Evolutionary conservation across 2,329 filamentous ascomycete species (phyloP).

Genomic region (Aspergillus chevalieri): DNA sequence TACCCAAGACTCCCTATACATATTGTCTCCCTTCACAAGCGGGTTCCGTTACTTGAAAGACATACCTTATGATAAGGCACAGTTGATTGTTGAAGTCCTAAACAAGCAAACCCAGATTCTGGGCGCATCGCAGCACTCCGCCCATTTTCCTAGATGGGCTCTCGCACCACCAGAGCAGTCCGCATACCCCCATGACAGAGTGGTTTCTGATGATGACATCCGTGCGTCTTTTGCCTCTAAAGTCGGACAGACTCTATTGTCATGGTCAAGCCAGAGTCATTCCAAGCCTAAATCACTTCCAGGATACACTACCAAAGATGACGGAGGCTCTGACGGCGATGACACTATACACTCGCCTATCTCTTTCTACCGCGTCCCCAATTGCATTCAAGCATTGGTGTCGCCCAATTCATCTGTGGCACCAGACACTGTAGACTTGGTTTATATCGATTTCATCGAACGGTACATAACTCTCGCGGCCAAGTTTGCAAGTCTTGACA

Average conservation of each 20-base stretch:
- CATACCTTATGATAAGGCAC: conserved; percentile 71
- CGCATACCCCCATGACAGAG: conserved; percentile 18
- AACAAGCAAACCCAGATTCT: conserved; percentile 53
- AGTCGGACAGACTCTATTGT: conserved; percentile 25
- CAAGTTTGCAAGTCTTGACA: conserved; percentile 51
- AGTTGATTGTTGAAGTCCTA: conserved; percentile 56
- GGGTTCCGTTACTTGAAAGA: conserved; percentile 70
- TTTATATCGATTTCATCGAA: conserved; percentile 89
- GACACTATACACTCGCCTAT: conserved; percentile 78
- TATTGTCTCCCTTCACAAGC: conserved; percentile 82
- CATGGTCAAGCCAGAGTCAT: conserved; percentile 9
- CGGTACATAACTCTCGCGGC: conserved; percentile 73
- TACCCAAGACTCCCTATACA: conserved; percentile 78
- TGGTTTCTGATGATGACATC: conserved; percentile 10
- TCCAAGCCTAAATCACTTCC: conserved; percentile 46
- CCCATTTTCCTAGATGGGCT: conserved; percentile 15
- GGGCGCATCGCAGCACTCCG: conserved; percentile 9
- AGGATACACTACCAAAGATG: conserved; percentile 87
- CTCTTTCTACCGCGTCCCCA: conserved; percentile 70
- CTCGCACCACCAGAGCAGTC: conserved; percentile 44
- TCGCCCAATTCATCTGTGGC: conserved; percentile 30
- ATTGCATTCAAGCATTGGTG: conserved; percentile 70
- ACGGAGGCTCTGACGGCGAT: conserved; percentile 76
- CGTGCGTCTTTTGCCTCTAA: conserved; percentile 5
- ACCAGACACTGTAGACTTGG: conserved; percentile 72